Evolutionary conservation across 202 grass and related monocot species (phyloP).

Genomic region (Elaeis oleifera): DNA sequence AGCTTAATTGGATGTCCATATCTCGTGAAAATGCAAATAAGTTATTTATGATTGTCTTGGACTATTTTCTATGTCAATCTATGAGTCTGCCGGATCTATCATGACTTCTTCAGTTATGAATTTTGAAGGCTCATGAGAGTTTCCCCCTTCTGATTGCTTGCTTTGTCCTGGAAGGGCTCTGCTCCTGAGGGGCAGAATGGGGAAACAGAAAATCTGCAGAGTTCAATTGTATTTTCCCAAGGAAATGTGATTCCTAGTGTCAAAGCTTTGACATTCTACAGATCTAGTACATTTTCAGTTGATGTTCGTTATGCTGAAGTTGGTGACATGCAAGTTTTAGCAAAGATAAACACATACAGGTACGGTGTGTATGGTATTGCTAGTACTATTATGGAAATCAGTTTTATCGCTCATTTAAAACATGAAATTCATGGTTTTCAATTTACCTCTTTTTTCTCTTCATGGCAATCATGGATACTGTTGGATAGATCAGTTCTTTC

Average conservation of each 20-base stretch:
- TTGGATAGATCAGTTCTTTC: slow-evolving; percentile 68
- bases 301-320: slow-evolving; percentile 58
- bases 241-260: slow-evolving; percentile 61
- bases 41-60: too few relatives aligned
- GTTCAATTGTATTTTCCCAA: slow-evolving; percentile 74
- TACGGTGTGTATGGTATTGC: slow-evolving; percentile 21
- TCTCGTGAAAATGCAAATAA: too few relatives aligned
- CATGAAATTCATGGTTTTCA: too few relatives aligned
- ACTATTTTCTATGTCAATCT: too few relatives aligned
- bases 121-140: slow-evolving; percentile 59
- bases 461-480: not conserved
- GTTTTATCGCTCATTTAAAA: too few relatives aligned
- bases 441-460: too few relatives aligned
- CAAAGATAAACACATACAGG: slow-evolving; percentile 77
- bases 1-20: too few relatives aligned
- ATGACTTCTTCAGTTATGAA: too few relatives aligned
- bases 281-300: slow-evolving; percentile 57
- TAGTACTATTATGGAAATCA: not conserved
- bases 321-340: slow-evolving; percentile 31
- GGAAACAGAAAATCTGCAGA: slow-evolving; percentile 35
- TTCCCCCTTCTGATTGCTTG: slow-evolving; percentile 71
- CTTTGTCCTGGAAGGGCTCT: slow-evolving; percentile 58
- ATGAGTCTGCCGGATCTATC: too few relatives aligned
- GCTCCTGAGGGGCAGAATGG: slow-evolving; percentile 39
- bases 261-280: slow-evolving; percentile 71